phyloP scores from a whole-genome alignment of 257 asterid species.

The Dorcoceras hygrometricum region DNA sequence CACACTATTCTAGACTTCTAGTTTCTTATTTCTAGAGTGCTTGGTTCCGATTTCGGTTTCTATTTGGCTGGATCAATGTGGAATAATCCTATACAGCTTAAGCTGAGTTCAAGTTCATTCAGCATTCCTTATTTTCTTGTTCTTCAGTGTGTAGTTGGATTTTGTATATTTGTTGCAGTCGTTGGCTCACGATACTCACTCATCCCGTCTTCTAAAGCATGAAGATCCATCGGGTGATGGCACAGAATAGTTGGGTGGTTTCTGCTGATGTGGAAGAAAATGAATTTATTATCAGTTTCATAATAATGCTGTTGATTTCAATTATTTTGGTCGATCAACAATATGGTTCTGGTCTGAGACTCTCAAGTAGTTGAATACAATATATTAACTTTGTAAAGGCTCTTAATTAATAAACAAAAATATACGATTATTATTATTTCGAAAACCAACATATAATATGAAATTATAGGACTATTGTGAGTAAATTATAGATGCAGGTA shows the following conservation, averaged over 20 bases:
- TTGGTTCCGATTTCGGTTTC: too few relatives aligned
- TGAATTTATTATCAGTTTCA: neutral
- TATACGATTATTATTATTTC: too few relatives aligned
- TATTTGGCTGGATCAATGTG: neutral
- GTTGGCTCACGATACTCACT: slow-evolving; percentile 70
- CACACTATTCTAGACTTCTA: too few relatives aligned
- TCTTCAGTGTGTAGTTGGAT: slow-evolving; percentile 14
- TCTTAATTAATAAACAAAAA: too few relatives aligned
- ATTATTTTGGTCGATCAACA: neutral
- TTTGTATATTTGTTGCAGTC: slow-evolving; percentile 46
- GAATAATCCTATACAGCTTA: neutral
- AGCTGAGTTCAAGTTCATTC: neutral
- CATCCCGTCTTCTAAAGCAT: slow-evolving; percentile 33
- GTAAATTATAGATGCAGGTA: too few relatives aligned
- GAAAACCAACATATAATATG: too few relatives aligned
- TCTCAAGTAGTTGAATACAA: neutral
- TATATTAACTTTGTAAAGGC: too few relatives aligned
- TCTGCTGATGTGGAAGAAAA: neutral
- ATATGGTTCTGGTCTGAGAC: neutral
- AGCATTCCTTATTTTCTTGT: neutral
- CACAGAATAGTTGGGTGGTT: neutral
- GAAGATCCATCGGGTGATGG: slow-evolving; percentile 26
- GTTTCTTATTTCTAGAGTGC: too few relatives aligned
- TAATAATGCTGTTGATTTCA: neutral
- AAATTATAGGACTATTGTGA: too few relatives aligned